A percentile compares a stretch with the other conserved stretches of the same genome.
Conservation (phyloP, 2,329 filamentous ascomycete species). For the Fusarium pseudocircinatum region DNA sequence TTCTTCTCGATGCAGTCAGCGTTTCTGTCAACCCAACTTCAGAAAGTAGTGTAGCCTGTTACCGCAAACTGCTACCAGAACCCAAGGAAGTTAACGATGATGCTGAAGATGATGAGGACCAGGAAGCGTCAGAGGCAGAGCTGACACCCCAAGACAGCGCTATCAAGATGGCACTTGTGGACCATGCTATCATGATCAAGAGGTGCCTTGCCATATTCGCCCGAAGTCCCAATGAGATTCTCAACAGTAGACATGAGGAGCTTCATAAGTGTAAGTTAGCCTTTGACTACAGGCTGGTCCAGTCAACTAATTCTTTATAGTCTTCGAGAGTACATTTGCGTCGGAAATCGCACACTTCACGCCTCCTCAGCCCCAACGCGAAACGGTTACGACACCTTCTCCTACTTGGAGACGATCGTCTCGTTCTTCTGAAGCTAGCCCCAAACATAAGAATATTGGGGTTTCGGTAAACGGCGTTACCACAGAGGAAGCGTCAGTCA, state of each 20-base stretch:
- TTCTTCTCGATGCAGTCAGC: constrained; percentile 78
- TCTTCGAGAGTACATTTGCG: constrained; percentile 70
- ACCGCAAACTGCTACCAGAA: constrained; percentile 76
- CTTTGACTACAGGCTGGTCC: background rate
- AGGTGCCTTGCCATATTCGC: constrained; percentile 78
- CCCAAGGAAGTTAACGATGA: constrained; percentile 54
- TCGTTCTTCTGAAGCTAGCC: constrained; percentile 53
- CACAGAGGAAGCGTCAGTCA: constrained; percentile 61
- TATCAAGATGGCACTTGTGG: constrained; percentile 84
- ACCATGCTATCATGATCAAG: constrained; percentile 89
- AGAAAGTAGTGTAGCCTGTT: constrained; percentile 80
- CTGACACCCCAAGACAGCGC: constrained; percentile 75
- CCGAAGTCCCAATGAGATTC: constrained; percentile 69
- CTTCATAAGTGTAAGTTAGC: constrained; percentile 69
- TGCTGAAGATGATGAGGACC: constrained; percentile 53
- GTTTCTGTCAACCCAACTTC: constrained; percentile 79
- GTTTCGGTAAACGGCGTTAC: constrained; percentile 49
- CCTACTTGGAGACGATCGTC: constrained; percentile 61
- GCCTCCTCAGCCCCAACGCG: constrained; percentile 57
- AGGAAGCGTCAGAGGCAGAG: constrained; percentile 57
- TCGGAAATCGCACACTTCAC: constrained; percentile 72
- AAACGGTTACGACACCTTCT: constrained; percentile 54
- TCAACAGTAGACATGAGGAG: constrained; percentile 65
- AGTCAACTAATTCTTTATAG: constrained; percentile 50
- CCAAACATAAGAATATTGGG: constrained; percentile 47